Conservation (phyloP, 768 basidiomycete species). For the Lactarius quietus region DNA sequence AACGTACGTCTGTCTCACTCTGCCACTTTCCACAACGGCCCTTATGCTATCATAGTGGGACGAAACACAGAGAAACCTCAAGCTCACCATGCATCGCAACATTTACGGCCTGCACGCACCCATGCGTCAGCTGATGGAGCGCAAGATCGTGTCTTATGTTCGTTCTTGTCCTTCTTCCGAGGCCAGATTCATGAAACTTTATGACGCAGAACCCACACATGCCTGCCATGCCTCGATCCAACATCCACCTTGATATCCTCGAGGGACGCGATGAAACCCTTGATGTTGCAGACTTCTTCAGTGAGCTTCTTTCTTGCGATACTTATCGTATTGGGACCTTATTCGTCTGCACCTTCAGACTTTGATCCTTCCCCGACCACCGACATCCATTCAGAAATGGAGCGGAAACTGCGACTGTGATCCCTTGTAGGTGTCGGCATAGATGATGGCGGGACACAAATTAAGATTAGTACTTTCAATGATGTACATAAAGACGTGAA, state of each 20-base stretch:
- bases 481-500: neutral
- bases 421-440: neutral
- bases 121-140: slow-evolving; percentile 89
- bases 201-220: slow-evolving; percentile 57
- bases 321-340: neutral
- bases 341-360: slow-evolving; percentile 27
- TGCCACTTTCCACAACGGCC: neutral
- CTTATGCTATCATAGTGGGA: slow-evolving; percentile 66
- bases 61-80: slow-evolving; percentile 83
- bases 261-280: slow-evolving; percentile 89
- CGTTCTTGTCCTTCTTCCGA: slow-evolving; percentile 31
- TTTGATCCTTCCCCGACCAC: slow-evolving; percentile 32
- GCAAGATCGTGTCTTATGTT: slow-evolving; percentile 77
- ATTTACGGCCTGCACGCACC: slow-evolving; percentile 86
- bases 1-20: slow-evolving; percentile 53
- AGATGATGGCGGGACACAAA: neutral
- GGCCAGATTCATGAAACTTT: neutral
- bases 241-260: slow-evolving; percentile 88
- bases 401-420: slow-evolving; percentile 43
- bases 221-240: slow-evolving; percentile 61
- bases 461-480: neutral
- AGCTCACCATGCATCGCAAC: slow-evolving; percentile 80
- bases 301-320: slow-evolving; percentile 38
- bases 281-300: slow-evolving; percentile 76
- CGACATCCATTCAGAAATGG: slow-evolving; percentile 49